Conservation (phyloP, 2,329 filamentous ascomycete species). For the Hansfordia pulvinata region DNA sequence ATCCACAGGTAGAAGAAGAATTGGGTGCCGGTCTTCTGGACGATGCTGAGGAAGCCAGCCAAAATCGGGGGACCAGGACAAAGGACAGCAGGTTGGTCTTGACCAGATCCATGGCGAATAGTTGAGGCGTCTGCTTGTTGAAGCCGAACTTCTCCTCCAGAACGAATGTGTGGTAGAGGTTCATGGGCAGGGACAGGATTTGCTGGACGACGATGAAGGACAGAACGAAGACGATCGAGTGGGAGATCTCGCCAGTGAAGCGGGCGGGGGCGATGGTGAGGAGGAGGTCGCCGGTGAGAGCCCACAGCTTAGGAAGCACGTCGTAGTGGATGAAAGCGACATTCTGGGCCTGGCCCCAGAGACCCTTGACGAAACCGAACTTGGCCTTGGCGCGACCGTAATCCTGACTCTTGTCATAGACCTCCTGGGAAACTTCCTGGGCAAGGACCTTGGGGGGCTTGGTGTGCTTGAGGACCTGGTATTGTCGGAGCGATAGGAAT, state of each 20-base stretch:
- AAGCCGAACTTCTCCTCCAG: constrained; percentile 96
- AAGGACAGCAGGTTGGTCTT: constrained; percentile 79
- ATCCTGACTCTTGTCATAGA: constrained; percentile 89
- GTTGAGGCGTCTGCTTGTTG: constrained; percentile 88
- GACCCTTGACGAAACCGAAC: constrained; percentile 67
- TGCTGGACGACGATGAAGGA: constrained; percentile 74
- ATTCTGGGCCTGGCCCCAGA: constrained; percentile 82
- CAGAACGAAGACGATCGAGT: constrained; percentile 87
- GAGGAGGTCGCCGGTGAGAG: constrained; percentile 62
- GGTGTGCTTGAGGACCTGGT: constrained; percentile 67
- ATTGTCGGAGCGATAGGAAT: constrained; percentile 81
- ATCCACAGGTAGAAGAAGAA: constrained; percentile 99
- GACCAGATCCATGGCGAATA: constrained; percentile 83
- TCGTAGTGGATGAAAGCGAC: constrained; percentile 82
- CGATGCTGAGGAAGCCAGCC: constrained; percentile 82
- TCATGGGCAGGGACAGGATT: constrained; percentile 63
- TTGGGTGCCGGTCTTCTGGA: constrained; percentile 81
- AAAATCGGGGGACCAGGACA: constrained; percentile 74
- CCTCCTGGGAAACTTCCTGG: constrained; percentile 76
- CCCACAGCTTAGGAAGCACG: constrained; percentile 83
- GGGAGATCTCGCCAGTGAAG: constrained; percentile 85
- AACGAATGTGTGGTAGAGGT: constrained; percentile 89
- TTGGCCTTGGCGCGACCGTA: constrained; percentile 94
- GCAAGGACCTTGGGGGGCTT: constrained; percentile 76
- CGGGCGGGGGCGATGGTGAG: constrained; percentile 59